Percentiles rank a stretch among this genome's conserved stretches.
These are phyloP conservation scores for Pseudogymnoascus sp. DNA, from an alignment of 2,329 filamentous ascomycete genomes.

Conservation along the genomic window DNA sequence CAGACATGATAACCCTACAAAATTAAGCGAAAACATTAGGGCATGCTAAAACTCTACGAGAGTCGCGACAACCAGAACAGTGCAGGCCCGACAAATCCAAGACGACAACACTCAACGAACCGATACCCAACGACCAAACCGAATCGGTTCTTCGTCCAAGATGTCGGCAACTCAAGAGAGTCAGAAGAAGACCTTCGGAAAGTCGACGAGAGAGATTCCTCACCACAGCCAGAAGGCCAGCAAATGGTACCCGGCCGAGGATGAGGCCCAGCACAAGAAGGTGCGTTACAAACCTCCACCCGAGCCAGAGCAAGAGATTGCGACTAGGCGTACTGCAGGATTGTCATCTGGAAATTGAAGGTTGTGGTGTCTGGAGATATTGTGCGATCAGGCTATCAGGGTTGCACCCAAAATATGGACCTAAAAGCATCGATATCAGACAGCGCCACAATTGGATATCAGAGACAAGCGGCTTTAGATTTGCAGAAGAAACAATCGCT, in stretches of 20 bases:
- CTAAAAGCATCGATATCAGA: neutral
- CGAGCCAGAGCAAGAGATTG: slow-evolving; percentile 5
- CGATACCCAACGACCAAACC: slow-evolving; percentile 22
- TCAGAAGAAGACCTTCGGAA: slow-evolving; percentile 87
- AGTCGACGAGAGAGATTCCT: slow-evolving; percentile 87
- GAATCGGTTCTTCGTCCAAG: slow-evolving; percentile 33
- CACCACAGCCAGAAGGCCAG: slow-evolving; percentile 82
- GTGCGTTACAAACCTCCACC: slow-evolving; percentile 47
- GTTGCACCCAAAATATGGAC: slow-evolving; percentile 1
- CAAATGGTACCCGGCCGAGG: slow-evolving; percentile 98
- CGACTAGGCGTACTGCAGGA: slow-evolving; percentile 1
- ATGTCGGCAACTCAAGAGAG: slow-evolving; percentile 57
- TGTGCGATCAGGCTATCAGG: slow-evolving; percentile 9
- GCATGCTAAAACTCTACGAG: slow-evolving; percentile 11
- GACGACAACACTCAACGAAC: slow-evolving; percentile 24
- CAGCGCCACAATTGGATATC: slow-evolving; percentile 8
- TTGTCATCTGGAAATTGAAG: slow-evolving; percentile 6
- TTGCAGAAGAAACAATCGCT: slow-evolving; percentile 16
- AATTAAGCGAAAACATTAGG: slow-evolving; percentile 13
- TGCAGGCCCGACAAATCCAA: slow-evolving; percentile 16
- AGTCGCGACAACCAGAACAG: slow-evolving; percentile 10
- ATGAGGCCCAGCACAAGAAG: slow-evolving; percentile 83
- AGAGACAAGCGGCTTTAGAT: neutral
- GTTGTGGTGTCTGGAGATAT: slow-evolving; percentile 9
- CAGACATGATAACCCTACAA: slow-evolving; percentile 8